Conservation (phyloP, 1,284 basidiomycete species). For the Mycosarcoma maydis region DNA sequence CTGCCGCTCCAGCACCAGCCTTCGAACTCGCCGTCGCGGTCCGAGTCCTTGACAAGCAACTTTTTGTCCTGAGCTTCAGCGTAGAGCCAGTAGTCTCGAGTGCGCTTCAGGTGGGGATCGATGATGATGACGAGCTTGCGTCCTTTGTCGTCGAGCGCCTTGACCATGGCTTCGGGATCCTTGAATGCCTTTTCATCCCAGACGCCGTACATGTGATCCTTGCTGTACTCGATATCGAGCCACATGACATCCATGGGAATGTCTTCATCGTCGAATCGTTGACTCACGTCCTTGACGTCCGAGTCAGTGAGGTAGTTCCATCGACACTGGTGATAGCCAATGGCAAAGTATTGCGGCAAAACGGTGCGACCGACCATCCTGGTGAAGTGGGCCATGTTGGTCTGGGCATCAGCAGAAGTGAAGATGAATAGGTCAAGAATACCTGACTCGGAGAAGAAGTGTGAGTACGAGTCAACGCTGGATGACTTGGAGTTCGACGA, state of each 20-base stretch:
- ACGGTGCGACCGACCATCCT: constrained; percentile 84
- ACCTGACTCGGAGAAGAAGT: constrained; percentile 97
- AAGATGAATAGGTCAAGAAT: constrained; percentile 93
- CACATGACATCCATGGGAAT: constrained; percentile 97
- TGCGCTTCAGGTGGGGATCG: constrained; percentile 93
- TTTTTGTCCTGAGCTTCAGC: constrained; percentile 81
- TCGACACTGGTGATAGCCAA: constrained; percentile 95
- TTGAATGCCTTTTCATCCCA: constrained; percentile 94
- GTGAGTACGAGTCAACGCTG: constrained; percentile 69
- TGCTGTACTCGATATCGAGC: constrained; percentile 92
- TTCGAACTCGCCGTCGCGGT: constrained; percentile 83
- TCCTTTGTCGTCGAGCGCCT: constrained; percentile 82
- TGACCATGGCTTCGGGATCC: constrained; percentile 90
- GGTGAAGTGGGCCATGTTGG: constrained; percentile 86
- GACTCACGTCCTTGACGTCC: constrained; percentile 87
- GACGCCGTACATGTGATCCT: constrained; percentile 96
- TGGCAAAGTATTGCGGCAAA: constrained; percentile 87
- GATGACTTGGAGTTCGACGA: constrained; percentile 13
- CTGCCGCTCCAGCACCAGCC: constrained; percentile 99
- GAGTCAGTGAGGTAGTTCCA: constrained; percentile 97
- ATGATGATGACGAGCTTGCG: constrained; percentile 98
- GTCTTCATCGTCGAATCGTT: constrained; percentile 87
- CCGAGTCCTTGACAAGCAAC: constrained; percentile 82
- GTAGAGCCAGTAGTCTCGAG: constrained; percentile 83
- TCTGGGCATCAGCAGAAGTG: constrained; percentile 83